These are phyloP conservation scores for Cichorium intybus DNA, from an alignment of 140 eudicot genomes.

Conservation along the genomic window DNA sequence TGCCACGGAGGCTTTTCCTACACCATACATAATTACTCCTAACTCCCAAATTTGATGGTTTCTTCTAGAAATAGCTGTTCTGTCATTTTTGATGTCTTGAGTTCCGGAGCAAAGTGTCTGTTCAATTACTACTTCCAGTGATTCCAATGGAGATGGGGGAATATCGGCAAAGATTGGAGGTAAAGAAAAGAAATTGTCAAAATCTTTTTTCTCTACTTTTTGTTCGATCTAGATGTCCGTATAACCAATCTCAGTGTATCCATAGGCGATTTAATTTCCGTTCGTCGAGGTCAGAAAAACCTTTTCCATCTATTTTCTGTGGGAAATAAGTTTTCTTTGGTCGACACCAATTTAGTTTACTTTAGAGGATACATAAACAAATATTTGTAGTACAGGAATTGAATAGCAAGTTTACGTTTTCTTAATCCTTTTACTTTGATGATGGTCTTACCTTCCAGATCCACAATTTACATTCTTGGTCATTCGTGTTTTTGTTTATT, in stretches of 20 bases:
- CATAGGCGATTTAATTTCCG: background rate
- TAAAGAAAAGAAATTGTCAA: slow-evolving; percentile 53
- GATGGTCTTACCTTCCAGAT: slow-evolving; percentile 7
- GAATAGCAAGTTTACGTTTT: background rate
- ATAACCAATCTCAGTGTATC: background rate
- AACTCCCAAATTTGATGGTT: no score
- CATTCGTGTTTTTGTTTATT: background rate
- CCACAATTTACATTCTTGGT: background rate
- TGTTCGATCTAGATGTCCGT: slow-evolving; percentile 15
- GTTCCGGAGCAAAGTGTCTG: no score
- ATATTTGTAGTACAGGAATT: no score
- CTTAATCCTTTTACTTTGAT: background rate
- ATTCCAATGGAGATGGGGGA: slow-evolving; percentile 32
- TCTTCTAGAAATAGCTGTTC: no score
- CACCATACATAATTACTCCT: no score
- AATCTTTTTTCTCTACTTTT: background rate
- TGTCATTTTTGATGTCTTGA: no score
- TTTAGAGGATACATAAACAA: no score
- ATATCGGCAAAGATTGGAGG: background rate
- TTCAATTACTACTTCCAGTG: slow-evolving; percentile 30
- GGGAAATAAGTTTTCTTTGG: background rate
- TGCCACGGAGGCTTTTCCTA: no score
- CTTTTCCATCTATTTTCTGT: background rate
- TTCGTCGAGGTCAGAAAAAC: background rate
- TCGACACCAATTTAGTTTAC: background rate